Conservation (phyloP, 2,329 filamentous ascomycete genomes). For the Nannizziopsis arthrosporioides region DNA sequence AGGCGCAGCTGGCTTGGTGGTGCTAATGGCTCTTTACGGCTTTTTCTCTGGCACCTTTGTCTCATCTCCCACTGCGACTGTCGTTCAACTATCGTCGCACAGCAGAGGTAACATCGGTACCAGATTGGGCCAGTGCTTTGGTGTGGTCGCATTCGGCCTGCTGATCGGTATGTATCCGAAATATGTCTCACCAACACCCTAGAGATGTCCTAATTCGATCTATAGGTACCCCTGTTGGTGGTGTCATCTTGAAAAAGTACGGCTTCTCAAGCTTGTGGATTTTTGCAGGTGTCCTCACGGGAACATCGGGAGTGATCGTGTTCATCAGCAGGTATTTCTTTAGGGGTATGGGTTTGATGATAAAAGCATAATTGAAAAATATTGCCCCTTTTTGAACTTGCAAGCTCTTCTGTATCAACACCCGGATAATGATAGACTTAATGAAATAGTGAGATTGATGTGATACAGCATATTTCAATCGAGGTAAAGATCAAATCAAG, state of each 20-base stretch:
- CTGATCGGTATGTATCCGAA: constrained; percentile 1
- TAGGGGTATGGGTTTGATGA: constrained; percentile 1
- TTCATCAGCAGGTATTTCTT: not conserved
- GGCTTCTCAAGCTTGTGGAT: not conserved
- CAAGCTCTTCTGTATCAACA: too few species aligned
- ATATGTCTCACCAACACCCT: not conserved
- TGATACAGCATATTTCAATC: too few species aligned
- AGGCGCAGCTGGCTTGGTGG: constrained; percentile 29
- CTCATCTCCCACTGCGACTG: constrained; percentile 26
- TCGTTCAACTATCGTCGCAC: constrained; percentile 18
- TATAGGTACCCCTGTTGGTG: constrained; percentile 4
- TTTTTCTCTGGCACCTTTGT: constrained; percentile 42
- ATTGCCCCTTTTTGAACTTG: too few species aligned
- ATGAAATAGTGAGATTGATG: too few species aligned
- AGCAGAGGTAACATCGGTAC: constrained; percentile 46
- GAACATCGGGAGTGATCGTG: not conserved
- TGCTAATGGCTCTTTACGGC: constrained; percentile 36
- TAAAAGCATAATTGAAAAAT: not conserved
- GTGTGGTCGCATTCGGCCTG: not conserved
- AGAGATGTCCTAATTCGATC: not conserved
- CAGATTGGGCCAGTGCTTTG: constrained; percentile 38
- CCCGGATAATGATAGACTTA: too few species aligned
- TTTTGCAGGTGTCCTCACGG: constrained; percentile 1
- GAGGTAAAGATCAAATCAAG: too few species aligned
- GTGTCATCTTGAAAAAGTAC: not conserved